Base-by-base conservation (phyloP, 2,329 filamentous ascomycete genomes). In the Epichloe sp. region DNA sequence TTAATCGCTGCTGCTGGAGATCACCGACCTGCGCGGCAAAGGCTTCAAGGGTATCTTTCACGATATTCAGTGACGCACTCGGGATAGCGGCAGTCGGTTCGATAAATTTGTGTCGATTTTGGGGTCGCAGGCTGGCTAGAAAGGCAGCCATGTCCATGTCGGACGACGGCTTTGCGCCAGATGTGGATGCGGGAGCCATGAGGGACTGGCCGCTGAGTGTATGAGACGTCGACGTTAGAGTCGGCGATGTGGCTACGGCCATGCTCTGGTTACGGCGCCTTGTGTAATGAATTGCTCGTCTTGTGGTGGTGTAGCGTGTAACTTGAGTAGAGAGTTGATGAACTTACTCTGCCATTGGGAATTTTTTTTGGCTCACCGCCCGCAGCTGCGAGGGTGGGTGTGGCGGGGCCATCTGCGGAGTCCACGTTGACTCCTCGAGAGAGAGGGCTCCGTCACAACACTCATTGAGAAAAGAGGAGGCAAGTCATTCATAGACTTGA, bases 21-120 rank as follows among this genome's bases (percentile, higher is more conserved):
- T 88, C 79, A 58, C 82, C 82, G 35, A 95, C 75, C 51, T 82
- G 82, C 1, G 76, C 74, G 2, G 90, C 89, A 56, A 95, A 80
- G 4, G 80, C 78, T 62, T 95, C 88, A 7, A 96, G 73, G 4
- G 84, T 86, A 41, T 79, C 73, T 68, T 95, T 95, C n/a, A 86
- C 83, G 48, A 88, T 78, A 52, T 80, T 77, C 21, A 93, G 72
- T 17, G 87, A 83, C 3, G 84, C 80, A 35, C 78, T 76, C 44
- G 88, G 80, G 35, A 95, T 73, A 21, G 78, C 69, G 7, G 76
- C 61, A 3, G 79, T 73, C 4, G 91, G 89, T 56, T 85, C 82
- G n/a, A 96, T 73, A 63, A 95, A 95, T 26, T 69, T 66, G 62
- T 90, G 83, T 12, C 86, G 84, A 53, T 80, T 78, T 52, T 73